phyloP scores from a whole-genome alignment of 306 rosid species.

The Psophocarpus tetragonolobus region DNA sequence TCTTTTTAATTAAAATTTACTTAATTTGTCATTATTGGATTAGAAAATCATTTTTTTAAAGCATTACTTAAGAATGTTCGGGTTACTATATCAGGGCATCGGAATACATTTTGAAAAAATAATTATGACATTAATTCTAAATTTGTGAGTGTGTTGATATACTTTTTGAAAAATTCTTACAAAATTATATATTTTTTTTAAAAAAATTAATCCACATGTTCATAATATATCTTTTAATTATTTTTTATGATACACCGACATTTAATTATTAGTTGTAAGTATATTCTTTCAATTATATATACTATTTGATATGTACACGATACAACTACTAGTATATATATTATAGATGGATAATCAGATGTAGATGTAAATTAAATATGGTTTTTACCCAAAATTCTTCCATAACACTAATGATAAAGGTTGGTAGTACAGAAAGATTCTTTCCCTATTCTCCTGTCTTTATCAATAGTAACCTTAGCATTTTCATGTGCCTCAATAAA shows the following conservation, averaged over 20 bases:
- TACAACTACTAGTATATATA: neutral
- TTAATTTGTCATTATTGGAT: neutral
- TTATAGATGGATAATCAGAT: neutral
- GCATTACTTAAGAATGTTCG: too few species aligned
- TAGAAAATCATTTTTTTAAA: too few species aligned
- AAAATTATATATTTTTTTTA: neutral
- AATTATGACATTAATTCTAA: neutral
- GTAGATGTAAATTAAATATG: too few species aligned
- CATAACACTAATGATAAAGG: conserved; percentile 22
- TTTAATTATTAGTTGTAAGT: neutral
- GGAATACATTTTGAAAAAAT: neutral
- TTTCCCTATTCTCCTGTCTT: conserved; percentile 31
- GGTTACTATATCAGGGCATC: neutral
- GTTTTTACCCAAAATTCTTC: conserved; percentile 3
- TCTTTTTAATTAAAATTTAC: neutral
- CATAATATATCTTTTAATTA: neutral
- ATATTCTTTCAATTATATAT: neutral
- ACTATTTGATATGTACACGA: neutral
- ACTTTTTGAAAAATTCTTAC: neutral
- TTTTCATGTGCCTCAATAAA: conserved; percentile 36
- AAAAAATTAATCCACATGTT: neutral
- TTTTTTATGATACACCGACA: neutral
- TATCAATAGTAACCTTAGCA: conserved; percentile 25
- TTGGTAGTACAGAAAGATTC: conserved; percentile 38
- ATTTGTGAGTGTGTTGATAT: neutral